Base-by-base conservation (phyloP, 148 eudicot genomes). In the Rhododendron mucronatum region DNA sequence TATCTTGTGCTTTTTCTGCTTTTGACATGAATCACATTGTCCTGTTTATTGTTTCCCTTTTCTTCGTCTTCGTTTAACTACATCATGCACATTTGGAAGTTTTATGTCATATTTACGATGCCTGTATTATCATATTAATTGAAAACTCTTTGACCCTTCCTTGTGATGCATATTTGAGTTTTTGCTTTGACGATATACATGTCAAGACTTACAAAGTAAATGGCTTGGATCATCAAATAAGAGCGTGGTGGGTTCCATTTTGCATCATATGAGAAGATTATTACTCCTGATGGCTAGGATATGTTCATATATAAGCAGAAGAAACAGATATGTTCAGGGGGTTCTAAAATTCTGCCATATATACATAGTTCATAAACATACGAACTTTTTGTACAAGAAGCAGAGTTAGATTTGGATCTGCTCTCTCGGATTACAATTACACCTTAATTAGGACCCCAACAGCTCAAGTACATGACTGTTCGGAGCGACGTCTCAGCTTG, bases 361-460 rank as follows among this genome's bases (percentile, higher is more conserved):
- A 9, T 23, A 44, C 81, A 45, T 44, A 11, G 26, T 76, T 78
- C 81, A 78, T 41, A 21, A 44, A 78, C 15, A 10, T 12, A 45
- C 26, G 10, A 75, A 35, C n/a, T 35, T 23, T n/a, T 44, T 41
- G 14, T 44, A 44, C 28, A 44, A 44, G 28, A 44, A 44, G 13
- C 45, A 37, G 53, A 77, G 80, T 44, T 44, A 1, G 37, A 30
- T 28, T 71, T 12, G 50, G 80, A 10, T 44, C 80, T 41, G 53
- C 51, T 44, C 51, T 44, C 11, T 44, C 15, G n/a, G 26, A 44
- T 44, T 78, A 21, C 55, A 30, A 4, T 23, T 47, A 47, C 35
- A 79, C 26, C 61, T 81, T 26, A 81, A 81, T 81, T 81, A 39
- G 45, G 83, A 81, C 83, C 83, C 83, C 83, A 81, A 39, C 83